These are phyloP conservation scores for Ophiostoma ulmi DNA, from an alignment of 2,329 filamentous ascomycete species.

Conservation along the genomic window DNA sequence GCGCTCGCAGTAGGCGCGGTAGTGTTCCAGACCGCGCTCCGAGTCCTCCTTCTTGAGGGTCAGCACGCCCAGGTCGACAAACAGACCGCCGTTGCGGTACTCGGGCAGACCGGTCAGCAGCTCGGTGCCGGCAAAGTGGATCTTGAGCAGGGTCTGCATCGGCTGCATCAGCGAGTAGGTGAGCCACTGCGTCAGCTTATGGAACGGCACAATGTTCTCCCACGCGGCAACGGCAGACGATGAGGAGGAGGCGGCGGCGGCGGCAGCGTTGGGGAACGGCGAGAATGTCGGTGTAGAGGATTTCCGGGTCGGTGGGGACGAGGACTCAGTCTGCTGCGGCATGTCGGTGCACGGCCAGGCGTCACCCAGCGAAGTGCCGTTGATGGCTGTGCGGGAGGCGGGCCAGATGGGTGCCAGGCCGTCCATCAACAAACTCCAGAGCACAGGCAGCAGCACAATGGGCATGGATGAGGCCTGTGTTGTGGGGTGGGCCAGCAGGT, in stretches of 20 bases:
- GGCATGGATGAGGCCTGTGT: constrained; percentile 85
- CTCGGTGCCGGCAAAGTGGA: constrained; percentile 57
- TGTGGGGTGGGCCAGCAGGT: constrained; percentile 84
- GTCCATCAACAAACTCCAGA: constrained; percentile 89
- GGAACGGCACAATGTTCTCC: constrained; percentile 65
- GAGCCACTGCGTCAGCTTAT: constrained; percentile 87
- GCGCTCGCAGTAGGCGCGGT: constrained; percentile 61
- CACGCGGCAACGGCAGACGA: constrained; percentile 52
- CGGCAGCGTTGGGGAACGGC: constrained; percentile 40
- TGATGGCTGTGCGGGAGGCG: constrained; percentile 74
- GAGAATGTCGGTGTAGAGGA: constrained; percentile 49
- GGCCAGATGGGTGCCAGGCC: constrained; percentile 88
- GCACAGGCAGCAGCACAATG: constrained; percentile 76
- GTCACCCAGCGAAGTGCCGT: constrained; percentile 82
- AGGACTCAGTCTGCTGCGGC: constrained; percentile 46
- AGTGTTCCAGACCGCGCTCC: constrained; percentile 43
- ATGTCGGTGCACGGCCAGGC: constrained; percentile 88
- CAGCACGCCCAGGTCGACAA: constrained; percentile 78
- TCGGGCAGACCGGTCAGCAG: constrained; percentile 84
- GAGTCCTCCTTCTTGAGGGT: constrained; percentile 44
- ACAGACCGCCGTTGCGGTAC: constrained; percentile 84
- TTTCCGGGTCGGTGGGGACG: constrained; percentile 16
- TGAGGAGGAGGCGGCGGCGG: constrained; percentile 2
- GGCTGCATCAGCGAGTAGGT: constrained; percentile 79
- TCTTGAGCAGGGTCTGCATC: constrained; percentile 49